A percentile compares a stretch with the other conserved stretches of the same genome.
Conservation (phyloP, 495 filamentous ascomycete genomes). For the Mycothermus thermophilus region DNA sequence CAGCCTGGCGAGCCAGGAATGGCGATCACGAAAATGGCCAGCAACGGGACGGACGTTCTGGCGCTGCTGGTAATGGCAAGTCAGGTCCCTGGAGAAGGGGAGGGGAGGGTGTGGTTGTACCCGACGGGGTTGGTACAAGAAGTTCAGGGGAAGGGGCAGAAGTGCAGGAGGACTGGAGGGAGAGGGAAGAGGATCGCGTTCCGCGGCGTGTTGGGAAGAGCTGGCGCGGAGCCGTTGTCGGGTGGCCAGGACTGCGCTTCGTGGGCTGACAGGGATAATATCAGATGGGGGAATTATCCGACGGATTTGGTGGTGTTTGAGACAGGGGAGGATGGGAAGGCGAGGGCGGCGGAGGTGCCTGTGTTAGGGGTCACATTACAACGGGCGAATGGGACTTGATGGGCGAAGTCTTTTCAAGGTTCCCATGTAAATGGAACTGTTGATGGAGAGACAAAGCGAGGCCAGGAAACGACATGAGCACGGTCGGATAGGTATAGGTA, state of each 20-base stretch:
- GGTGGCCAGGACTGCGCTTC: conserved; percentile 2
- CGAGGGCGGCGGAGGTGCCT: conserved; percentile 3
- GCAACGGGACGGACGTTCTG: conserved; percentile 6
- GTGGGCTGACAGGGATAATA: conserved; percentile 3
- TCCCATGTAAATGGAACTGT: too few species aligned
- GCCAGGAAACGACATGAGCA: too few species aligned
- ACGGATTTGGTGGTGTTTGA: conserved; percentile 4
- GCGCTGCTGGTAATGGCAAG: background rate
- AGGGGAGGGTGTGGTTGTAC: conserved; percentile 5
- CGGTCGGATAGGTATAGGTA: too few species aligned
- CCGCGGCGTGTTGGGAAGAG: background rate
- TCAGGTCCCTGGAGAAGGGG: background rate
- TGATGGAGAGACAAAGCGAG: too few species aligned
- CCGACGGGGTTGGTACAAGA: conserved; percentile 5
- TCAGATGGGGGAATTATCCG: conserved; percentile 3
- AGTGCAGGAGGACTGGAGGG: background rate
- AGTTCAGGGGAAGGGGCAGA: too few species aligned
- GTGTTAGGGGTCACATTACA: too few species aligned
- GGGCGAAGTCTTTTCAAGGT: too few species aligned
- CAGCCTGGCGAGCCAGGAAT: conserved; percentile 1
- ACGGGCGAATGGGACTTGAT: too few species aligned
- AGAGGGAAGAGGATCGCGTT: conserved; percentile 1
- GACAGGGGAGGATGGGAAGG: background rate
- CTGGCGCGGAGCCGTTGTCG: background rate
- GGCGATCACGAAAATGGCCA: background rate